Base-by-base conservation (phyloP, 2,329 filamentous ascomycete species). In the Sclerotinia borealis region DNA sequence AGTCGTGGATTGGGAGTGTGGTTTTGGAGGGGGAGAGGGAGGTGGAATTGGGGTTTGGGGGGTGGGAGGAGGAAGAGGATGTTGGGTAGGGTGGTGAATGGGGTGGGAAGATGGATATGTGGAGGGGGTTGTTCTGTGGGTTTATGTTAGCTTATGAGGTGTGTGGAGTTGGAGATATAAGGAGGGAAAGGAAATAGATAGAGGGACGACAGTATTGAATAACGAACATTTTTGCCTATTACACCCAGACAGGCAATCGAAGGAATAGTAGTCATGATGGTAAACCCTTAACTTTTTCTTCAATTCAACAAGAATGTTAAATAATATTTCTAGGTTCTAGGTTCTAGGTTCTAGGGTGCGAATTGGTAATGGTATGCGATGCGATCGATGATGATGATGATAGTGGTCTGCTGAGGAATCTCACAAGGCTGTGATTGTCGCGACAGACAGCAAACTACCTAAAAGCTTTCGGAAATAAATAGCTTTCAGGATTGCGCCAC, bases 191-290 rank as follows among this genome's bases (percentile, higher is more conserved):
- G 56, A n/a, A n/a, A 47, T 51, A 10, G 58, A 27, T n/a, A 27
- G 41, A 29, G 31, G 31, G 7, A 9, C 22, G 39, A 37, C 15
- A 41, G 31, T 13, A 54, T 49, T 41, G 56, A n/a, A 45, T 41
- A 39, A 75, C 82, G 71, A 82, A 96, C 93, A 77, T 96, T 90
- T 78, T 95, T 92, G 70, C 95, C 93, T 72, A 99, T 96, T 59
- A 98, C 83, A 76, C 92, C 93, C 71, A 99, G 87, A 75, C 93
- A 96, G 76, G 92, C 93, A 77, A 98, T 95, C 41, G 89, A 91
- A 36, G 93, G 89, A 72, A 86, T 84, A 63, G 84, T 79, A 68
- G 82, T 80, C 70, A 85, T 82, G 29, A 50, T 70, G 61, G 54
- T 56, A n/a, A 4, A 19, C 19, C 6, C 47, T 13, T 19, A 5